phyloP scores from a whole-genome alignment of 73 alveolate genomes.

The Stentor roeselii region DNA sequence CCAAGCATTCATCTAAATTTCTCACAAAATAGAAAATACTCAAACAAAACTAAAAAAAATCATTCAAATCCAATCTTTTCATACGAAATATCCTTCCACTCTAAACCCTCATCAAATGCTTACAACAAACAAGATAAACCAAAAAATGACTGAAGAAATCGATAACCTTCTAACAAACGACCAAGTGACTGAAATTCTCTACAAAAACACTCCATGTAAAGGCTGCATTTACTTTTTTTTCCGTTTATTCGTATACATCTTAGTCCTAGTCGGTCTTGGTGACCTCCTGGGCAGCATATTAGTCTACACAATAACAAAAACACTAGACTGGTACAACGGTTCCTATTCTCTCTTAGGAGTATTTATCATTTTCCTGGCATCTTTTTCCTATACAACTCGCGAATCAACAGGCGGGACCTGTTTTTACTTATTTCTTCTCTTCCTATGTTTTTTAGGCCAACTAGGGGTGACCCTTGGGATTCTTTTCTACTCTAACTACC shows the following conservation, averaged over 20 bases:
- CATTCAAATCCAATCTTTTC: too few species aligned
- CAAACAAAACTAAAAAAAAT: too few species aligned
- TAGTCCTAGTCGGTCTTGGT: background rate
- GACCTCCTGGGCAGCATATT: background rate
- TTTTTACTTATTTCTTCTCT: background rate
- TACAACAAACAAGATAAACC: too few species aligned
- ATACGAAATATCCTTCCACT: too few species aligned
- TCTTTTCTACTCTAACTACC: background rate
- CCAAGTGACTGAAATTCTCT: background rate
- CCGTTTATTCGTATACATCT: background rate
- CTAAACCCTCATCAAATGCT: too few species aligned
- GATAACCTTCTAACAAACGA: background rate
- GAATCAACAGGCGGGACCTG: background rate
- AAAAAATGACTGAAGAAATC: background rate
- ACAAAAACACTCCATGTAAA: background rate
- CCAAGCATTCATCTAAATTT: too few species aligned
- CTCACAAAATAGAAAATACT: too few species aligned
- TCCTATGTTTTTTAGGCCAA: background rate
- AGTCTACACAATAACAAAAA: background rate
- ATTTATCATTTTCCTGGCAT: background rate
- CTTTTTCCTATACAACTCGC: background rate
- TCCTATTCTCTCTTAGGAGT: background rate
- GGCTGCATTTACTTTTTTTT: background rate
- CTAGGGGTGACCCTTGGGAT: slow-evolving; percentile 2
- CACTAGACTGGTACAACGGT: slow-evolving; percentile 16